Evolutionary conservation across 2,329 filamentous ascomycete species (phyloP), one percentile per base, ranked within the genome.

Genomic region (Fusarium nisikadoi): DNA sequence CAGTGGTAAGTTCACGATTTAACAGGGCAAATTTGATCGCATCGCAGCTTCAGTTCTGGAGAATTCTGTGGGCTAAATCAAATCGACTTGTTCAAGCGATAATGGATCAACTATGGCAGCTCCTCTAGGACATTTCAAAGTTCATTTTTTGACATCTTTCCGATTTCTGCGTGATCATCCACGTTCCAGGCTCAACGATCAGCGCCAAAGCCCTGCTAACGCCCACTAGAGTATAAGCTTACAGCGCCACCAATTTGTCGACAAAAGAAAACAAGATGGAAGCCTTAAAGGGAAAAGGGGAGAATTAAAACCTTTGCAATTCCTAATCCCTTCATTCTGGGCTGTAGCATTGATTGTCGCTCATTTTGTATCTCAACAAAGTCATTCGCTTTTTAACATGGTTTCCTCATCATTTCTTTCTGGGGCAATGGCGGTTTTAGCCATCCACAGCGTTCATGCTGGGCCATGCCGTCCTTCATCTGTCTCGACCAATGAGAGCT

Each of bases 381-480:
- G 36, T 55, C 47, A 17, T 29, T 60, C 38, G 11, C 29, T 55
- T 36, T n/a, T 6, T 7, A 9, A 5, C 5, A 60, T 55, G 35
- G 6, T 52, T 10, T 41, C 35, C 13, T 53, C 35, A 19, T 36
- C 47, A 14, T 31, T 60, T 6, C 13, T 60, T 13, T 19, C 36
- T 4, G 16, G 14, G 13, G 36, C 47, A 11, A 36, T 60, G 23
- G 47, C 20, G 19, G 19, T 29, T 16, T 17, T 59, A 4, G n/a
- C 46, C 10, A 25, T 59, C 19, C 31, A 11, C 13, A 31, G 14
- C 19, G 56, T 53, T 17, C n/a, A 19, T 5, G 46, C 46, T 7
- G 56, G 46, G 8, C 45, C 45, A 11, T 60, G 56, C 1, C 46
- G 36, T 13, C 46, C 56, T 9, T 54, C 36, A 23, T 54, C 57